Percentiles rank a stretch among this genome's conserved stretches.
Evolutionary conservation across 2,329 filamentous ascomycete species (phyloP).

Genomic region (Juglanconis oblonga): DNA sequence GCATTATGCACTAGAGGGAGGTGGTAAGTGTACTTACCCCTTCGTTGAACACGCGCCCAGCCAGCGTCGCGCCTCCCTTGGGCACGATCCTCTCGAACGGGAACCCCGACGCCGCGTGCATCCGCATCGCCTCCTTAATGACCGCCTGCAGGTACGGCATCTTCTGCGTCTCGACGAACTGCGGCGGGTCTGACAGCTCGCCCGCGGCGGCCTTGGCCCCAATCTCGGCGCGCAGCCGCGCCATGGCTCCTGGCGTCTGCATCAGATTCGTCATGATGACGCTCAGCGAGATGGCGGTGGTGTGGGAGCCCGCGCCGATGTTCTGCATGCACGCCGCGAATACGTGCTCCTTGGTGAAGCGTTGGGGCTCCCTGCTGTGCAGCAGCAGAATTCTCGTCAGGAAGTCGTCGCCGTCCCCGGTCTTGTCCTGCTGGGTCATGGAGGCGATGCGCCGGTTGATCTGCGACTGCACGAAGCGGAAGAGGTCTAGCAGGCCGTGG

Average conservation of each 20-base stretch:
- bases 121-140: slow-evolving; percentile 43
- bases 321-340: slow-evolving; percentile 23
- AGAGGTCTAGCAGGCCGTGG: no score
- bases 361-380: no score
- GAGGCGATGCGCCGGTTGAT: no score
- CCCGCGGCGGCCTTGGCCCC: slow-evolving; percentile 23
- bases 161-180: slow-evolving; percentile 27
- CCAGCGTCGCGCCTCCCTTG: slow-evolving; percentile 29
- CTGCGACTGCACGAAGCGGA: no score
- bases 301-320: slow-evolving; percentile 34
- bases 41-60: slow-evolving; percentile 23
- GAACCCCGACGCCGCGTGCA: slow-evolving; percentile 42
- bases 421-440: no score
- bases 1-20: neutral
- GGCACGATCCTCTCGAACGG: slow-evolving; percentile 43
- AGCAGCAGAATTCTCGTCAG: no score
- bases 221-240: slow-evolving; percentile 36
- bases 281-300: slow-evolving; percentile 31
- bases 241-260: slow-evolving; percentile 25
- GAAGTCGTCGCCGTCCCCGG: no score
- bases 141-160: slow-evolving; percentile 47
- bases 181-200: slow-evolving; percentile 15
- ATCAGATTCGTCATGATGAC: slow-evolving; percentile 29
- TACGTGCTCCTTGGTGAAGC: slow-evolving; percentile 20
- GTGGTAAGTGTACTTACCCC: slow-evolving; percentile 5